Base-by-base conservation (phyloP, 257 asterid species). In the Solanum dulcamara region DNA sequence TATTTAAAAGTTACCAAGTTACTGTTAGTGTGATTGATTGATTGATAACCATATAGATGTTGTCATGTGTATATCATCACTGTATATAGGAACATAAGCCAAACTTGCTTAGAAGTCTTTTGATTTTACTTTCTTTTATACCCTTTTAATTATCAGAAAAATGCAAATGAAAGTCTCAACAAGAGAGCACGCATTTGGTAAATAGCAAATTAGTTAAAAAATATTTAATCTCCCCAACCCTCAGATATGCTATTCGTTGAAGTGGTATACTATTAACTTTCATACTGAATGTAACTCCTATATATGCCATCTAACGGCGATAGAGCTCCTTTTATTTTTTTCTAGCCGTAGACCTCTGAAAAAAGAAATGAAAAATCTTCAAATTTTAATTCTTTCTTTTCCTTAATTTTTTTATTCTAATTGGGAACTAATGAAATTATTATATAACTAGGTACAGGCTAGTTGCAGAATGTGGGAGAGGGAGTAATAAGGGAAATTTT, bases 1-100 rank as follows among this genome's bases (percentile, higher is more conserved):
- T 59, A 62, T 33, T 85, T 57, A 46, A 55, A 82, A 84, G 37
- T 11, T 85, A 80, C 59, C 53, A 57, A 24, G 85, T 66, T 82
- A 82, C 74, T 82, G 51, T 42, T 59, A 35, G 83, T 67, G 84
- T 67, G 84, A 24, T 83, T 72, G 81, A 84, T 84, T 74, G 83
- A 86, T 60, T 82, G 74, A 60, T 60, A 28, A 77, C 83, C 40
- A 46, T 60, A 60, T 68, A 59, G 26, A 81, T 81, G 55, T 7
- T 55, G 53, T 81, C 38, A 59, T 35, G 67, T 59, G 74, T 24
- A 57, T 55, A 55, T 81, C 57, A 59, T 42, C 48, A 20, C 42
- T 71, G 48, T 51, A 51, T 32, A 17, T 33, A 6, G 50, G 18
- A 71, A 5, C n/a, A 77, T 40, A 71, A 70, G 24, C 57, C 12